phyloP scores from a whole-genome alignment of 176 grass and related monocot species.

The Cenchrus americanus region DNA sequence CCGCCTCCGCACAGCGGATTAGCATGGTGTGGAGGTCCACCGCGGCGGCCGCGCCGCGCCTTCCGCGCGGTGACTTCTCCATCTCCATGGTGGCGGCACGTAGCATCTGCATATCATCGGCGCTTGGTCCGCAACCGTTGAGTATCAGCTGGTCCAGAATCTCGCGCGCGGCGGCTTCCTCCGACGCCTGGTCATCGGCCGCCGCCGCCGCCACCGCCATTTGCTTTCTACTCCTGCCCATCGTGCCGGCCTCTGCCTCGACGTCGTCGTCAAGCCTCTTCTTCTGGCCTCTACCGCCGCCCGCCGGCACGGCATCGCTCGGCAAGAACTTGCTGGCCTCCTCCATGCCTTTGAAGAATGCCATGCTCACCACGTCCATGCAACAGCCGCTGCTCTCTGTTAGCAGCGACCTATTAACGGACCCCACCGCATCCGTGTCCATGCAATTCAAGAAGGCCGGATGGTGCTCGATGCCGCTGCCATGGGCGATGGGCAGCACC shows the following conservation, averaged over 20 bases:
- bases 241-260: slow-evolving; percentile 19
- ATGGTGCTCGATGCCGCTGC: neutral
- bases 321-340: slow-evolving; percentile 11
- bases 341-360: slow-evolving; percentile 16
- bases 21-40: slow-evolving; percentile 18
- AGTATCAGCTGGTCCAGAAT: slow-evolving; percentile 51
- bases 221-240: slow-evolving; percentile 57
- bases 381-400: neutral
- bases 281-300: neutral
- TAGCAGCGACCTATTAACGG: neutral
- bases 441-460: neutral
- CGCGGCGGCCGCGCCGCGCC: neutral
- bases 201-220: neutral
- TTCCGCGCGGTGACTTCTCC: neutral
- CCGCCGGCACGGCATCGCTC: neutral
- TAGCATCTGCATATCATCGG: slow-evolving; percentile 11
- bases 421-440: neutral
- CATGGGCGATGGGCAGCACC: neutral
- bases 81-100: slow-evolving; percentile 17
- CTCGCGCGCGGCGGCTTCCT: slow-evolving; percentile 40
- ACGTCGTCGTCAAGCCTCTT: slow-evolving; percentile 29
- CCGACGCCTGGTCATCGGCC: neutral
- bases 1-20: slow-evolving; percentile 35
- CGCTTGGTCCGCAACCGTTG: neutral
- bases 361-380: slow-evolving; percentile 39